Conservation (phyloP, 2,329 filamentous ascomycete species). For the Pyrenophora tritici-repentis region DNA sequence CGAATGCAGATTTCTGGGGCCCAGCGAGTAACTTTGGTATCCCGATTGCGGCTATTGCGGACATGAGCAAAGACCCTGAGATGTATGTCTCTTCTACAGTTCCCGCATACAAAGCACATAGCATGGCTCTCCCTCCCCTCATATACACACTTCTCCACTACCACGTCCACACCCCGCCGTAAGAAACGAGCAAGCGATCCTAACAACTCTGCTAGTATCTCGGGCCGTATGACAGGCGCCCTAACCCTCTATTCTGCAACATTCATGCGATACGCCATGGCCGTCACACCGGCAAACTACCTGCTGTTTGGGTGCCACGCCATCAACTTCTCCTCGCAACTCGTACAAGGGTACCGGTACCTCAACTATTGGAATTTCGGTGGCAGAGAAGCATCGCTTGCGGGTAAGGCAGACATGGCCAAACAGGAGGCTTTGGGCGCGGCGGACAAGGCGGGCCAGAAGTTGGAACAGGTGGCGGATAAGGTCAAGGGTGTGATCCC, state of each 20-base stretch:
- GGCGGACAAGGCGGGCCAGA: constrained; percentile 8
- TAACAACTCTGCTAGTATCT: constrained; percentile 56
- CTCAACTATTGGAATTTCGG: constrained; percentile 63
- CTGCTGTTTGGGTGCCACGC: constrained; percentile 70
- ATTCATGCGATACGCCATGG: constrained; percentile 70
- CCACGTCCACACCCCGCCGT: neutral
- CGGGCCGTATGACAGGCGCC: constrained; percentile 66
- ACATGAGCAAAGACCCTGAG: constrained; percentile 59
- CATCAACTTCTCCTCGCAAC: constrained; percentile 66
- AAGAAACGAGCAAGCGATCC: constrained; percentile 1
- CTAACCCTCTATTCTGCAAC: constrained; percentile 65
- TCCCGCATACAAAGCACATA: too few relatives aligned
- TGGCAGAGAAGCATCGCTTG: constrained; percentile 49
- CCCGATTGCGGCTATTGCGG: constrained; percentile 58
- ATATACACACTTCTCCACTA: neutral
- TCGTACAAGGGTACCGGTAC: constrained; percentile 66
- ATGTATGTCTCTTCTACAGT: constrained; percentile 47
- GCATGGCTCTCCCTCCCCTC: constrained; percentile 39
- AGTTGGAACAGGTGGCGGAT: constrained; percentile 11
- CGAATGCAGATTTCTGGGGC: constrained; percentile 56
- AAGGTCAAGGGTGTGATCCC: constrained; percentile 16
- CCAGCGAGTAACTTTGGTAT: constrained; percentile 60
- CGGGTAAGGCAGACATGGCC: constrained; percentile 41
- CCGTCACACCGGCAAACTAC: constrained; percentile 67
- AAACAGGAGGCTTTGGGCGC: constrained; percentile 11